phyloP scores from a whole-genome alignment of 1,284 basidiomycete genomes.

The Cutaneotrichosporon dermatis region DNA sequence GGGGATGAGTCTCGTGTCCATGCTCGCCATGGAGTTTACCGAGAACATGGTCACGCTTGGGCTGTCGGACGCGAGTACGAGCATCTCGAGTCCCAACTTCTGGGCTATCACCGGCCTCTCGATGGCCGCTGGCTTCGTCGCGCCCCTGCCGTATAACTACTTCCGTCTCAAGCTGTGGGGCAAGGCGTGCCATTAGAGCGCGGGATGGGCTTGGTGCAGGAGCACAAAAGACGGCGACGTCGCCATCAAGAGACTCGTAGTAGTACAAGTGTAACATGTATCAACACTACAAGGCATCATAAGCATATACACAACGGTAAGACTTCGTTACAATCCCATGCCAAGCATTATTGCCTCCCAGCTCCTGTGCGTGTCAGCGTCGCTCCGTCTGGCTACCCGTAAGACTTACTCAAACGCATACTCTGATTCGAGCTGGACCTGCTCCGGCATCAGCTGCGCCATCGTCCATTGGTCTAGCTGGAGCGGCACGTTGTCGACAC shows the following conservation, averaged over 20 bases:
- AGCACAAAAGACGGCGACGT: no score
- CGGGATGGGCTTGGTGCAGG: no score
- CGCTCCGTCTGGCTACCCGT: no score
- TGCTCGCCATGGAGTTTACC: conserved; percentile 11
- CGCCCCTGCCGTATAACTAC: conserved; percentile 9
- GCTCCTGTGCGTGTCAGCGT: background rate
- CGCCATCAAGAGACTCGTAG: no score
- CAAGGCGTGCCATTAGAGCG: conserved; percentile 3
- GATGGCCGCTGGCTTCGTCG: conserved; percentile 6
- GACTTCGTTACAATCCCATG: background rate
- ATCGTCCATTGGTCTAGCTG: conserved; percentile 1
- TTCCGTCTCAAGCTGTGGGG: conserved; percentile 4
- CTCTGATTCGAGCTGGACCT: background rate
- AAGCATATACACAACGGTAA: no score
- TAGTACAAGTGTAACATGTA: no score
- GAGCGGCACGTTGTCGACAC: background rate
- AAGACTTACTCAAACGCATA: background rate
- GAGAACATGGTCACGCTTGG: conserved; percentile 6
- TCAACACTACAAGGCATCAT: no score
- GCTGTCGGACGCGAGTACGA: background rate
- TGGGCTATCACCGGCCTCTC: conserved; percentile 3
- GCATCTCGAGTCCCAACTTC: conserved; percentile 4
- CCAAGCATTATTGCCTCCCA: conserved; percentile 1
- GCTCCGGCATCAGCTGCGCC: background rate
- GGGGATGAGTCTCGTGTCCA: conserved; percentile 5